These are phyloP conservation scores for Populus euphratica DNA, from an alignment of 345 rosid genomes.

Conservation along the genomic window DNA sequence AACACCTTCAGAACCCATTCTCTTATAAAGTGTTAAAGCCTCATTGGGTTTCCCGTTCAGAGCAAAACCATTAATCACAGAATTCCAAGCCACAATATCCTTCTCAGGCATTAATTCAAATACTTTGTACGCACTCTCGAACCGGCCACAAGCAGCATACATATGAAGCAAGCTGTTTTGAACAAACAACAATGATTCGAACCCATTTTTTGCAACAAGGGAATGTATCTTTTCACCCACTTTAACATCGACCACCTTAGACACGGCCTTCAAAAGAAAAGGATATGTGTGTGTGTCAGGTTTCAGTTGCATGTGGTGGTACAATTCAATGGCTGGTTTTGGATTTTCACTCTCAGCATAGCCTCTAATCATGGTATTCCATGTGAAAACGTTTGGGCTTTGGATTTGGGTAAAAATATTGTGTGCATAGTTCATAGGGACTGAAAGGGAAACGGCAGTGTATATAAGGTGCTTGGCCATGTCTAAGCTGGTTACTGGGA, in stretches of 20 bases:
- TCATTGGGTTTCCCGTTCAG: constrained; percentile 63
- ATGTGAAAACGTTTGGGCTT: constrained; percentile 51
- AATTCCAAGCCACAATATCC: constrained; percentile 89
- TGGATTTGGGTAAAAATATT: constrained; percentile 44
- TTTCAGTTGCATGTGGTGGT: constrained; percentile 40
- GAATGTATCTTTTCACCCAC: constrained; percentile 59
- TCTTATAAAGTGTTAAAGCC: constrained; percentile 50
- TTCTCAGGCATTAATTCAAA: constrained; percentile 58
- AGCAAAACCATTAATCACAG: constrained; percentile 78
- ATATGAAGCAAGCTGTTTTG: constrained; percentile 64
- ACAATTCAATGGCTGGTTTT: constrained; percentile 48
- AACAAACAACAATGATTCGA: constrained; percentile 53
- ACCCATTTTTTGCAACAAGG: constrained; percentile 49
- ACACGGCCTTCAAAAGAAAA: constrained; percentile 66
- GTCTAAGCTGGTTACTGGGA: constrained; percentile 37
- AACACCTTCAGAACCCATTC: constrained; percentile 50
- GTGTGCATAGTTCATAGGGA: constrained; percentile 58
- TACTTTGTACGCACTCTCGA: constrained; percentile 50
- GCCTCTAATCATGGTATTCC: constrained; percentile 84
- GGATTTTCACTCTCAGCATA: constrained; percentile 62
- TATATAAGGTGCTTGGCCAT: constrained; percentile 60
- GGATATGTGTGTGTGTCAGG: constrained; percentile 90
- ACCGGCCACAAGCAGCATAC: constrained; percentile 50
- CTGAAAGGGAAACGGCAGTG: constrained; percentile 50
- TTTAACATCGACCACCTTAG: constrained; percentile 46